Base-by-base conservation (phyloP, 331 rosid species). In the Pyracantha coccinea region DNA sequence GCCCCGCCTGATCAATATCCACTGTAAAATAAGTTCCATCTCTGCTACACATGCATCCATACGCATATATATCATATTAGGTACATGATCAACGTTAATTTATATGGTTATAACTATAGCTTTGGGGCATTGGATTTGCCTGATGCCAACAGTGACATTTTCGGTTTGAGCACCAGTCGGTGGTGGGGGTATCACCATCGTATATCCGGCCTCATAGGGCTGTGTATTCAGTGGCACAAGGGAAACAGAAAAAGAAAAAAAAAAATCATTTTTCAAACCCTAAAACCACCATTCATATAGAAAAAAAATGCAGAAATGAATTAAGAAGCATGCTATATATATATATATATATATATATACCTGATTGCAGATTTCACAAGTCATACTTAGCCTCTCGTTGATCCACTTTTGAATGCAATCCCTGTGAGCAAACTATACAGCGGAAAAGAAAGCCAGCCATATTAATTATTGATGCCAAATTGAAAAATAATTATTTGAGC, bases 301-400 rank as follows among this genome's bases (percentile, higher is more conserved):
- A 15, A 12, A 47, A 7, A 16, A 16, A 47, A 47, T 47, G n/a
- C 16, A 47, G 0, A 16, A 47, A 16, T 47, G 4, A 64, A 10
- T 7, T 61, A 61, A 8, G 11, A 32, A 31, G 47, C 14, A 31
- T 33, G 4, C 19, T 11, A 66, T 41, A 24, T 35, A 17, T n/a
- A n/a, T n/a, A n/a, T n/a, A n/a, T n/a, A n/a, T n/a, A n/a, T n/a
- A n/a, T n/a, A 38, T 14, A n/a, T 20, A 61, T 27, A 67, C 72
- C 33, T 68, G 72, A 6, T 68, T 44, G n/a, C 72, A 68, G 21
- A 68, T 68, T 25, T 68, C 72, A 27, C 72, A 68, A 19, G 25
- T 44, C n/a, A 47, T 44, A 12, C 31, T 21, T 16, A 6, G 54
- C 14, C 57, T 24, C 53, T 47, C n/a, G 33, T 68, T 44, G 47